Evolutionary conservation across 2,329 filamentous ascomycete genomes (phyloP).

Genomic region (Cladosporium austrohemisphaericum): DNA sequence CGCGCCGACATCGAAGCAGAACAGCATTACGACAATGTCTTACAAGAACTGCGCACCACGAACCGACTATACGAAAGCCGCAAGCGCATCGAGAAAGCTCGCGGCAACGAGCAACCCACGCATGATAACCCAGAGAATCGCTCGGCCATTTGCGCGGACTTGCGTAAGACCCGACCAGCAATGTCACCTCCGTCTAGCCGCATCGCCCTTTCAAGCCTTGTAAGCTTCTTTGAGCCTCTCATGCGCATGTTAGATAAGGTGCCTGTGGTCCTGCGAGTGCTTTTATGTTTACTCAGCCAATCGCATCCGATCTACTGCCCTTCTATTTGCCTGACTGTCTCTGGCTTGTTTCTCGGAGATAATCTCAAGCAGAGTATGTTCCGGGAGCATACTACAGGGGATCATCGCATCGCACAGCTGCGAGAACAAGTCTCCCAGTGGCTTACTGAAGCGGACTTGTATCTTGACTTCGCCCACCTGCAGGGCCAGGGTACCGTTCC

Average conservation of each 20-base stretch:
- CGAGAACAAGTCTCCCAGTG: conserved; percentile 47
- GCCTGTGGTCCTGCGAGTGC: conserved; percentile 39
- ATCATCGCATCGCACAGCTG: conserved; percentile 44
- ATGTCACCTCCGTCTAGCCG: not conserved
- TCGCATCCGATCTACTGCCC: conserved; percentile 51
- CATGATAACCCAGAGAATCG: not conserved
- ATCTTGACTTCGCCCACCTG: conserved; percentile 46
- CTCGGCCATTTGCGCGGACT: conserved; percentile 3
- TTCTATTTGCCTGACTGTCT: conserved; percentile 50
- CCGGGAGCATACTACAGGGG: conserved; percentile 44
- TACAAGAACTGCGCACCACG: not conserved
- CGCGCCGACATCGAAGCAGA: conserved; percentile 3
- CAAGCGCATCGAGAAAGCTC: not conserved
- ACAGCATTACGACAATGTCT: conserved; percentile 2
- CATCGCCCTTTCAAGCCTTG: not conserved
- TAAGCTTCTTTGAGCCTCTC: not conserved
- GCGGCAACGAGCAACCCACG: not conserved
- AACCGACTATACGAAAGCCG: conserved; percentile 3
- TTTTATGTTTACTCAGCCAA: conserved; percentile 49
- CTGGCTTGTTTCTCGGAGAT: conserved; percentile 49
- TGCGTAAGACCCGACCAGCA: not conserved
- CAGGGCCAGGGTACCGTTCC: conserved; percentile 47
- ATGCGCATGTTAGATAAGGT: not conserved
- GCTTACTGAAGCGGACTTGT: conserved; percentile 52
- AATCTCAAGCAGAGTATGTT: conserved; percentile 49